Evolutionary conservation across 192 early-diverging fungal genomes (phyloP), one percentile per base, ranked within the genome.

Genomic region (Coemansia sp.): DNA sequence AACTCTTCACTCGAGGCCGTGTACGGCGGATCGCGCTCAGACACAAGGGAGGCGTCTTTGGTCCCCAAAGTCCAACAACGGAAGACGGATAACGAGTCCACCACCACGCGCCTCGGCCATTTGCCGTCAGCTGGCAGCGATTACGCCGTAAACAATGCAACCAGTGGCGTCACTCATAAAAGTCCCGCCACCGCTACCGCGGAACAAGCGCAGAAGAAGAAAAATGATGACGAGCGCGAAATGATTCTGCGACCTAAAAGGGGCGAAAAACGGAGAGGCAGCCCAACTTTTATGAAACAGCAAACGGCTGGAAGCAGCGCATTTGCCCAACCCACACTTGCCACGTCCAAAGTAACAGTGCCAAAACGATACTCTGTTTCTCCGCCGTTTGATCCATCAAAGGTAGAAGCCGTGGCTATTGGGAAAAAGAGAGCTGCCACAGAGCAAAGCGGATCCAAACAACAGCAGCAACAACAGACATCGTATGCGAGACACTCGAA

Each of bases 1-100:
- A 77, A 74, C 63, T 74, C 80, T 24, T 83, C 80, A 2, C 38
- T 83, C 4, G 80, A 83, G 49, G 80, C 80, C 11, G 80, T 83
- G 24, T 83, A 83, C 34, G 75, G 80, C 36, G 80, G 80, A 34
- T 77, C 80, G 26, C 64, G 72, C 15, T 58, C 68, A 0, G 80
- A 77, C 12, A 66, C 80, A 6, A 55, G 62, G 1, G 71, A 65
- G 23, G 24, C 66, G 10, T 66, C 71, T 6, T 51, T 68, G 18
- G 44, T 39, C 26, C 51, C 63, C 38, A 57, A 62, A 59, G 18
- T 33, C 12, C 57, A 38, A n/a, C 34, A 38, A n/a, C 34, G 34
- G 8, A 59, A 38, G 24, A 38, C 20, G 12, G 57, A 59, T 59
- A 34, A 59, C 36, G 30, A 5, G 12, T 9, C 57, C 34, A 30